Base-by-base conservation (phyloP, 1,284 basidiomycete species). In the Puccinia novopanici region DNA sequence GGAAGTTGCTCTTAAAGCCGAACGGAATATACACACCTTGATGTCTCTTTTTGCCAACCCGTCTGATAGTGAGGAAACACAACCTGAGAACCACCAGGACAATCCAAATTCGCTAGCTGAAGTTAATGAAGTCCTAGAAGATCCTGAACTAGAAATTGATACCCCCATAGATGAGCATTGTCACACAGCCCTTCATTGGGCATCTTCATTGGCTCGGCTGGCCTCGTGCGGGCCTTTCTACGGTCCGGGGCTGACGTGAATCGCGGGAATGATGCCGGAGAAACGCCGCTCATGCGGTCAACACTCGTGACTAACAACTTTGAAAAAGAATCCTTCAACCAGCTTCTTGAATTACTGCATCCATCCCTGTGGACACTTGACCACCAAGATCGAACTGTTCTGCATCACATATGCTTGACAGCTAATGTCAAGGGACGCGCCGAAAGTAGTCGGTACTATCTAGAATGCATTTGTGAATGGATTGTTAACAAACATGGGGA, bases 371-470 rank as follows among this genome's bases (percentile, higher is more conserved):
- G 92, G 74, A 98, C 95, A 17, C 88, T 98, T 68, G 97, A 99
- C 86, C 92, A 92, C 5, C 90, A 92, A n/a, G 90, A 91, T 82
- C 92, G 93, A 83, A 92, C 92, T 9, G 92, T 98, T 24, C 85
- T 99, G n/a, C 97, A 99, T 86, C 97, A 99, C 85, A 91, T 97
- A 83, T 91, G 93, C 34, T 91, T 94, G 77, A 89, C 96, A 3
- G 95, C 95, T 0, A 95, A 93, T 17, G 91, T 98, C 82, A 93
- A 92, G 84, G 94, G 94, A 6, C 90, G 96, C 57, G 92, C 92
- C 0, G 88, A 90, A 0, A 89, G 91, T 45, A 95, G 97, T 19
- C 89, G 93, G 61, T 95, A 96, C 86, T 99, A 99, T 86, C 90
- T 99, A 82, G 93, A 96, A 82, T 91, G 92, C 83, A 90, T 98